Evolutionary conservation across 441 rosid species (phyloP), one percentile per base, ranked within the genome.

Genomic region (Euphorbia celastroides): DNA sequence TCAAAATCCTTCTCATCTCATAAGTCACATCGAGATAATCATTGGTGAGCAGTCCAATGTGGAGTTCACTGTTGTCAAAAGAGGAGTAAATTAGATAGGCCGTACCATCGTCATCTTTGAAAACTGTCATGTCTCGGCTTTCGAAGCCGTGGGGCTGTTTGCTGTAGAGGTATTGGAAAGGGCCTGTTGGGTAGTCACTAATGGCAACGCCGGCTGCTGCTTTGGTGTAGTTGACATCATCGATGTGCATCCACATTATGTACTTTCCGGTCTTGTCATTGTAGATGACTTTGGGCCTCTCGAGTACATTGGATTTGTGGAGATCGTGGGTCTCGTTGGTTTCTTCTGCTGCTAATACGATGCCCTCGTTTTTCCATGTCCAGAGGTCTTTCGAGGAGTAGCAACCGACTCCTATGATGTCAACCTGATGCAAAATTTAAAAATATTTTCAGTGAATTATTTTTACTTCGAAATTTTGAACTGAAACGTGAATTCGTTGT

Each of bases 161-260:
- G 77, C 97, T 85, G 67, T 73, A 75, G 58, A 89, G 79, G 75
- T 91, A 91, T 66, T 79, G 60, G 11, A 93, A 93, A 17, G 96
- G 99, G 78, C 97, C 97, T 1, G 86, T 79, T 3, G 97, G 95
- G 67, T 64, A 82, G 73, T 86, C 80, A 14, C 96, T 91, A 25
- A 81, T 38, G 30, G 97, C 97, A 32, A 93, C 61, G 16, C 99
- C 97, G 28, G 84, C 88, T 4, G 92, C 72, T 38, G 99, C 99
- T 84, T 90, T 93, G 42, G 99, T 93, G 74, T 93, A 93, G 82
- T 93, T 93, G 61, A 79, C 80, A 70, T 91, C 93, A 34, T 93
- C 99, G 5, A 91, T 81, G 72, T 93, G 99, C 99, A 93, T 91
- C 97, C 99, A 93, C 96, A 93, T 93, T 44, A 91, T 89, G 36